Base-by-base conservation (phyloP, 1,284 basidiomycete species). In the Cerioporus squamosus region DNA sequence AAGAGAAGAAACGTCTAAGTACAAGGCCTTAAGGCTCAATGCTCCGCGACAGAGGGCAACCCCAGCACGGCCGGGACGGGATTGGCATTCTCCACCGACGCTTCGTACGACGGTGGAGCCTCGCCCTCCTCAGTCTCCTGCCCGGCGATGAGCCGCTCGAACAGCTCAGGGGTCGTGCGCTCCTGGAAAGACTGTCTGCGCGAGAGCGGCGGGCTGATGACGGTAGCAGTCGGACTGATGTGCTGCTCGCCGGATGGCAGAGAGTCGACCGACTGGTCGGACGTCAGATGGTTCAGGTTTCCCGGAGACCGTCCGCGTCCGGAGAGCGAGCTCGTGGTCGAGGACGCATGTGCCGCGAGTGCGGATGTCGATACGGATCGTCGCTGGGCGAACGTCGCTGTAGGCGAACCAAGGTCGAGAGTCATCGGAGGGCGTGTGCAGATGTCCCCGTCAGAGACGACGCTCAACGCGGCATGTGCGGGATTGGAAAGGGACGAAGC, bases 91-190 rank as follows among this genome's bases (percentile, higher is more conserved):
- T 53, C 60, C 29, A 63, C 60, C 33, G 59, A 64, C 20, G 65
- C 75, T 57, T 81, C 80, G 66, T 90, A 90, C 12, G 79, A 71
- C 7, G 88, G 88, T 0, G 88, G 88, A 33, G 79, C 76, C 65
- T 90, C 87, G 23, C 88, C 89, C 20, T 75, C 75, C 66, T 86
- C 81, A 39, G 80, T 84, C 71, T 86, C 83, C 67, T 85, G 81
- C 6, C 88, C 89, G 20, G 82, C 78, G 33, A 90, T 78, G 14
- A 90, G 75, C 36, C 84, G 77, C 63, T 83, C 82, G 60, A 86
- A 90, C 62, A 83, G 77, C 52, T 73, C 72, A 17, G 62, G 59
- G 29, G 59, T 63, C 60, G 76, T 84, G 33, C 70, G 75, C 54
- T 72, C 70, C 33, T 77, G 71, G 23, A 79, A 63, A 31, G 77